A percentile compares a stretch with the other conserved stretches of the same genome.
Conservation (phyloP, 805 yeast species). For the Schwanniomyces vanrijiae region DNA sequence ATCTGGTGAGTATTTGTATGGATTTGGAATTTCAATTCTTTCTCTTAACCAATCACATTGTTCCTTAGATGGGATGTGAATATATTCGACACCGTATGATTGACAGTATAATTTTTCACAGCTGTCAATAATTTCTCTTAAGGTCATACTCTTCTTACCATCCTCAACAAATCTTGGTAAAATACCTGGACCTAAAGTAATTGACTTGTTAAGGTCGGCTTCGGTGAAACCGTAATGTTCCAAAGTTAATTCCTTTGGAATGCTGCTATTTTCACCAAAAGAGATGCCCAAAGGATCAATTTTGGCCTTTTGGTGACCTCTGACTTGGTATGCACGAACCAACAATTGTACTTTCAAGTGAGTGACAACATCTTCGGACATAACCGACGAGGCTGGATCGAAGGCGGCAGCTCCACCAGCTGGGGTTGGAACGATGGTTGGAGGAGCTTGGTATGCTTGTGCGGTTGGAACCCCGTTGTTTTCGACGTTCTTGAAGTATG, state of each 20-base stretch:
- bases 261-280: constrained; percentile 65
- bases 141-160: constrained; percentile 63
- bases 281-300: constrained; percentile 94
- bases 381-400: constrained; percentile 52
- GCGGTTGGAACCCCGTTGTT: constrained; percentile 67
- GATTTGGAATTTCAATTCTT: constrained; percentile 88
- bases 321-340: constrained; percentile 97
- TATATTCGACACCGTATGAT: constrained; percentile 89
- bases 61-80: constrained; percentile 92
- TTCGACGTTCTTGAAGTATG: constrained; percentile 90
- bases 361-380: constrained; percentile 65
- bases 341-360: constrained; percentile 94
- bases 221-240: constrained; percentile 92
- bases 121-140: constrained; percentile 72
- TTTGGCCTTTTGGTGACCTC: constrained; percentile 95
- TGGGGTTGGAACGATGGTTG: constrained; percentile 80
- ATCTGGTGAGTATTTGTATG: constrained; percentile 79
- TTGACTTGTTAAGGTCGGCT: constrained; percentile 76
- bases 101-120: constrained; percentile 88
- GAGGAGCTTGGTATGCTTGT: constrained; percentile 86
- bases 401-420: constrained; percentile 72
- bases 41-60: constrained; percentile 99
- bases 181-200: constrained; percentile 96
- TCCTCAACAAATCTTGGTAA: constrained; percentile 81
- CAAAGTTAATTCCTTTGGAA: constrained; percentile 85